Evolutionary conservation across 2,329 filamentous ascomycete genomes (phyloP), one percentile per base, ranked within the genome.

Genomic region (Colletotrichum tofieldiae): DNA sequence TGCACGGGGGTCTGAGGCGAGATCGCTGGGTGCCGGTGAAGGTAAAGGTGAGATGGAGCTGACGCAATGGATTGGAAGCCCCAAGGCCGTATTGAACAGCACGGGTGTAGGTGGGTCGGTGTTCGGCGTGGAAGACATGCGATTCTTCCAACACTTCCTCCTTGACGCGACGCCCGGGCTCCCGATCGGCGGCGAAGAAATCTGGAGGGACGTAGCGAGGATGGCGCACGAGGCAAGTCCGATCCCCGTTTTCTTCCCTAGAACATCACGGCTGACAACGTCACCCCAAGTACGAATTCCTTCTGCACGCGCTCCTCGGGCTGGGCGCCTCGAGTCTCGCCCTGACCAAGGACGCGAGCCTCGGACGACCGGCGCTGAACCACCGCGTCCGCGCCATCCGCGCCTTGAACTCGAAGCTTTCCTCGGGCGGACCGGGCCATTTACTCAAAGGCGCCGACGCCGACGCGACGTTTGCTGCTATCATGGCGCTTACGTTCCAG

Each of bases 111-210:
- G 51, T 32, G n/a, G 43, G 6, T 5, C 39, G 14, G 35, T 47
- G 8, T 87, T 86, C 72, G 81, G 80, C 43, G 75, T 81, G 20
- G 78, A 84, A 43, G 86, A 89, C 67, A 81, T 89, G 77, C 81
- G 85, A 26, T 86, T 87, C 77, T 88, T 88, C 74, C 85, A 87
- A 32, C 29, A 32, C 29, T 32, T 32, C 29, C 29, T 32, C 29
- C 29, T 32, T 32, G 29, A 32, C 29, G 29, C 29, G 29, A 32
- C 29, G 29, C 29, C 29, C 4, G 29, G 29, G 29, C 29, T 32
- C 29, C 29, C 29, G 29, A 32, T 32, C 29, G 29, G 29, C 4
- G 29, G 29, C 29, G 29, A 32, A 32, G 29, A 32, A 32, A 32
- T 32, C 29, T 32, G 29, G 29, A 4, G 29, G 29, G 6, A 32